A percentile compares a stretch with the other conserved stretches of the same genome.
phyloP scores from a whole-genome alignment of 2,329 filamentous ascomycete genomes.

The Colletotrichum sansevieriae region DNA sequence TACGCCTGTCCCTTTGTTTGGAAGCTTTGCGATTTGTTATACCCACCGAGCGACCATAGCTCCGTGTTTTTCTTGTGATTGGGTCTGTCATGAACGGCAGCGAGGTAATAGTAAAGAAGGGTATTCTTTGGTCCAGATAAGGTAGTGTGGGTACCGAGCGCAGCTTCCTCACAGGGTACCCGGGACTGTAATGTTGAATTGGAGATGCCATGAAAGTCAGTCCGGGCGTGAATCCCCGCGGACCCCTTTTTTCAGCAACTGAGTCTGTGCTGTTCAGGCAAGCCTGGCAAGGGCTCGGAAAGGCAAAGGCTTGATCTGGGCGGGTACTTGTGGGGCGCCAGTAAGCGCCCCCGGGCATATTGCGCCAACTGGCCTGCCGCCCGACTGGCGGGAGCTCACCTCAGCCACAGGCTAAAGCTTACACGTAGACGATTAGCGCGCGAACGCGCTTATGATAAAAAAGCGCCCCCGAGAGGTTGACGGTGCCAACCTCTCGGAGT shows the following conservation, averaged over 20 bases:
- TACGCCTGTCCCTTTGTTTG: slow-evolving; percentile 7
- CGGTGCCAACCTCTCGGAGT: not conserved
- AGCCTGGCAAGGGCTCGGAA: not conserved
- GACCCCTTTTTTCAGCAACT: slow-evolving; percentile 29
- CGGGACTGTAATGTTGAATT: slow-evolving; percentile 38
- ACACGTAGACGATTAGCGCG: slow-evolving; percentile 7
- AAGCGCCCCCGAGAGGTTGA: too few relatives aligned
- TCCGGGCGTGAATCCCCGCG: slow-evolving; percentile 29
- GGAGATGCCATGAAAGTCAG: slow-evolving; percentile 32
- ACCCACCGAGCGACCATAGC: slow-evolving; percentile 27
- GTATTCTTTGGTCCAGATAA: not conserved
- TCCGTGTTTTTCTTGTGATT: slow-evolving; percentile 9
- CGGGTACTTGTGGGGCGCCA: slow-evolving; percentile 12
- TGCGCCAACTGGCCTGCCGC: slow-evolving; percentile 5
- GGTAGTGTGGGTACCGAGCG: not conserved
- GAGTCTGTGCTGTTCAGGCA: slow-evolving; percentile 25
- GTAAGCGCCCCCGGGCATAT: not conserved
- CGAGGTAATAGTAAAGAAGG: slow-evolving; percentile 3
- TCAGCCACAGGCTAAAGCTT: slow-evolving; percentile 6
- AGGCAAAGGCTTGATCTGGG: not conserved
- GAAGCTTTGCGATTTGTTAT: slow-evolving; percentile 41
- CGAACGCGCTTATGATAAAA: not conserved
- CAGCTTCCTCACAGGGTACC: slow-evolving; percentile 8
- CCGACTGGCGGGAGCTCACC: slow-evolving; percentile 4
- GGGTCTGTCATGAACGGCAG: not conserved